phyloP scores from a whole-genome alignment of 2,329 filamentous ascomycete genomes.

The Cucurbitaria berberidis region DNA sequence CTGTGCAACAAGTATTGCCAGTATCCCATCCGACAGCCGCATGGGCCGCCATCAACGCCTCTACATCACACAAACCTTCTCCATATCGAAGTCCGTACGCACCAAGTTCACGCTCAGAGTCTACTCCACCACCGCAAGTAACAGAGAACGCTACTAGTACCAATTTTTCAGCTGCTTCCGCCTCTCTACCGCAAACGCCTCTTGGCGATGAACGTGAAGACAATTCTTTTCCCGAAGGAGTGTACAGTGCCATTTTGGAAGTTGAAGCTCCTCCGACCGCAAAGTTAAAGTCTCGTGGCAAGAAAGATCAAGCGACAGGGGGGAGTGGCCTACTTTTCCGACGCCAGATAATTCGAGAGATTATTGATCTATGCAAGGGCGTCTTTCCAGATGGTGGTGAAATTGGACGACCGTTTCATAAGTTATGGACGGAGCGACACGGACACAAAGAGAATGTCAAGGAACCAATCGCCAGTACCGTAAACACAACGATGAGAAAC shows the following conservation, averaged over 20 bases:
- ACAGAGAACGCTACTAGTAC: neutral
- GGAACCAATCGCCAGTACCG: conserved; percentile 60
- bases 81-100: conserved; percentile 31
- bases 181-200: neutral
- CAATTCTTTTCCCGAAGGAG: neutral
- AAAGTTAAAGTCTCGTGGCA: conserved; percentile 14
- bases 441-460: conserved; percentile 41
- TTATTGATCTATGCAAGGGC: conserved; percentile 61
- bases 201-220: neutral
- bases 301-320: conserved; percentile 5
- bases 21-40: conserved; percentile 2
- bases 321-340: conserved; percentile 27
- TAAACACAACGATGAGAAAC: conserved; percentile 57
- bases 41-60: conserved; percentile 30
- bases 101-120: conserved; percentile 1
- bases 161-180: neutral
- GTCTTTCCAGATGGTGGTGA: conserved; percentile 62
- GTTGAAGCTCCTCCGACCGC: conserved; percentile 5
- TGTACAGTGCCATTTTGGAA: conserved; percentile 7
- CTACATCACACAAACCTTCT: neutral
- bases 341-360: conserved; percentile 59
- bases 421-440: conserved; percentile 58
- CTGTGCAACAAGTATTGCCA: neutral
- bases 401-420: conserved; percentile 61
- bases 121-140: neutral